phyloP scores from a whole-genome alignment of 176 grass and related monocot species.

The Neostapfia colusana region DNA sequence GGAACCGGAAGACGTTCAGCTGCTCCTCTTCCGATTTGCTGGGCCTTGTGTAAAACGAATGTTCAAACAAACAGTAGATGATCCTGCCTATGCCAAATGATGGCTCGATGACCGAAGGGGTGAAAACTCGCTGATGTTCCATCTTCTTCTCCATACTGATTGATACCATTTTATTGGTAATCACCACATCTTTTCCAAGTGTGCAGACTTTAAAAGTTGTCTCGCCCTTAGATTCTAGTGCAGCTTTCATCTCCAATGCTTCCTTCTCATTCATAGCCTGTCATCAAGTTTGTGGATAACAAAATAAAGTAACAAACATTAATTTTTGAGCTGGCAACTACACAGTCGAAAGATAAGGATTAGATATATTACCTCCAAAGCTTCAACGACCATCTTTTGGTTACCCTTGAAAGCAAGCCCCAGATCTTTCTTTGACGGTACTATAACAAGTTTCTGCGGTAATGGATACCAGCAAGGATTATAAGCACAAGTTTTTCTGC shows the following conservation, averaged over 20 bases:
- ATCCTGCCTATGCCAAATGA: slow-evolving; percentile 88
- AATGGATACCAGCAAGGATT: neutral
- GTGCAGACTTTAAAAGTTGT: slow-evolving; percentile 60
- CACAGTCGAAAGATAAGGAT: neutral
- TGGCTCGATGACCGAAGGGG: slow-evolving; percentile 74
- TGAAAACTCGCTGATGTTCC: slow-evolving; percentile 81
- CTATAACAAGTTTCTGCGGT: slow-evolving; percentile 76
- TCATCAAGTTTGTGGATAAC: neutral
- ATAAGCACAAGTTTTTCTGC: neutral
- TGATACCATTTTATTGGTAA: slow-evolving; percentile 75
- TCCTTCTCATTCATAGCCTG: slow-evolving; percentile 80
- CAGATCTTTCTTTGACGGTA: slow-evolving; percentile 76
- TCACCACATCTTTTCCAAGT: slow-evolving; percentile 56
- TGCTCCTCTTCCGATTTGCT: slow-evolving; percentile 79
- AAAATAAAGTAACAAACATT: slow-evolving; percentile 7
- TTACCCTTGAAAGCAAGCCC: slow-evolving; percentile 80
- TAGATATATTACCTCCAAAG: slow-evolving; percentile 57
- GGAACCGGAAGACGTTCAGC: slow-evolving; percentile 74
- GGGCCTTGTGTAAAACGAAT: slow-evolving; percentile 76
- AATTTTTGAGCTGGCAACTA: neutral
- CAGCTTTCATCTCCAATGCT: slow-evolving; percentile 62
- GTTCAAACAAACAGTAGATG: slow-evolving; percentile 78
- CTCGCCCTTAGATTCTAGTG: slow-evolving; percentile 65
- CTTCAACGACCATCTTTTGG: slow-evolving; percentile 82
- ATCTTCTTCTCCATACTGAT: slow-evolving; percentile 68